Base-by-base conservation (phyloP, 2,329 filamentous ascomycete genomes). In the Cladosporium phlei region DNA sequence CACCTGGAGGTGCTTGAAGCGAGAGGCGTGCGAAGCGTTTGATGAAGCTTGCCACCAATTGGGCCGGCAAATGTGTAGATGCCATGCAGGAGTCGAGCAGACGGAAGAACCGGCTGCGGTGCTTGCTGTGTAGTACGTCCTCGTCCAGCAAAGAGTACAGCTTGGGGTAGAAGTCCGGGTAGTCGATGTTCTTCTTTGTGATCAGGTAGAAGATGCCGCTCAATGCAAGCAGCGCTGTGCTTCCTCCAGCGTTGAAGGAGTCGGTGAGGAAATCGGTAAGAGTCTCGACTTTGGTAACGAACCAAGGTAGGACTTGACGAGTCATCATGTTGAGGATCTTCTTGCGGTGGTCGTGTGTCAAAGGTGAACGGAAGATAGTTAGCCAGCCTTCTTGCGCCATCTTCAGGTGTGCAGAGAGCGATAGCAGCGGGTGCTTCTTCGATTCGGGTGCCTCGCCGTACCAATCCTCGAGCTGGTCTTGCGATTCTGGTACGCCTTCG, bases 231-330 rank as follows among this genome's bases (percentile, higher is more conserved):
- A 98, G 75, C 4, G 93, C 91, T 38, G 83, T 88, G 11, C 88
- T 85, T 34, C 93, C 93, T 42, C 91, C 89, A 6, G 83, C 73
- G 59, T 96, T 78, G 70, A 95, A 97, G 22, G 84, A 94, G 68
- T 93, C 88, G n/a, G 89, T 95, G 46, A 98, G 71, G 66, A 97
- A 98, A 70, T 98, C 93, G 76, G 95, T 89, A 25, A 98, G 77
- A 30, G 95, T 76, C 61, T 97, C 91, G 1, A 89, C 85, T 52
- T 88, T 86, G 38, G 75, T 78, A 20, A 56, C 38, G 67, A 97
- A 95, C 86, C 88, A 95, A 1, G 91, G 90, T 19, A 86, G 85
- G 56, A 96, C 88, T 25, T 82, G 82, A 32, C 79, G 79, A 2
- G 87, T 82, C 69, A 94, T 84, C 51, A 85, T 77, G 50, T 80